Conservation (phyloP, 495 filamentous ascomycete genomes). For the Penicillium mononematosum region DNA sequence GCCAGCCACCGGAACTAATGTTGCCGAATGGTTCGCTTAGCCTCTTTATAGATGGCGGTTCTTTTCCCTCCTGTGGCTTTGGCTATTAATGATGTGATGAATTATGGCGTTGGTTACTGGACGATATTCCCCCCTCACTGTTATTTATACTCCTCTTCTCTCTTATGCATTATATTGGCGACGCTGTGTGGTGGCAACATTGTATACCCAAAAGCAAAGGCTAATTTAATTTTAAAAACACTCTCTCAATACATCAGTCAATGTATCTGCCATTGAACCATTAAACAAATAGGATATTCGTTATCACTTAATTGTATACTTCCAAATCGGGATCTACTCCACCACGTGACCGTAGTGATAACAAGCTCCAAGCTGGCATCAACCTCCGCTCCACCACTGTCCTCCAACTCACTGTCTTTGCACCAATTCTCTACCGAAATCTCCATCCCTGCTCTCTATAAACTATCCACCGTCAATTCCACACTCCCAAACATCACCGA, state of each 20-base stretch:
- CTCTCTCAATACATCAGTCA: not conserved
- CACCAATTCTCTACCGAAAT: not conserved
- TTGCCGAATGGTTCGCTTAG: constrained; percentile 38
- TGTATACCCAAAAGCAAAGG: not conserved
- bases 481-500: not conserved
- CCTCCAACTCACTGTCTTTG: constrained; percentile 14
- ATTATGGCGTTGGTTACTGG: constrained; percentile 4
- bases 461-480: constrained; percentile 5
- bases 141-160: constrained; percentile 11
- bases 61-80: not conserved
- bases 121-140: constrained; percentile 17
- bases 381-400: constrained; percentile 26
- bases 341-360: constrained; percentile 30
- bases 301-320: constrained; percentile 10
- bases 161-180: constrained; percentile 1
- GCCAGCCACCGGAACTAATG: constrained; percentile 26
- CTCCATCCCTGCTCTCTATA: not conserved
- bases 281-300: not conserved
- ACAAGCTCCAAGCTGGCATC: constrained; percentile 39
- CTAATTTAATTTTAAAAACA: not conserved
- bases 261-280: not conserved
- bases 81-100: constrained; percentile 12
- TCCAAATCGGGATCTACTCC: constrained; percentile 1
- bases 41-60: not conserved
- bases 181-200: not conserved